Conservation (phyloP, 129 eudicot species). For the Glebionis coronaria region DNA sequence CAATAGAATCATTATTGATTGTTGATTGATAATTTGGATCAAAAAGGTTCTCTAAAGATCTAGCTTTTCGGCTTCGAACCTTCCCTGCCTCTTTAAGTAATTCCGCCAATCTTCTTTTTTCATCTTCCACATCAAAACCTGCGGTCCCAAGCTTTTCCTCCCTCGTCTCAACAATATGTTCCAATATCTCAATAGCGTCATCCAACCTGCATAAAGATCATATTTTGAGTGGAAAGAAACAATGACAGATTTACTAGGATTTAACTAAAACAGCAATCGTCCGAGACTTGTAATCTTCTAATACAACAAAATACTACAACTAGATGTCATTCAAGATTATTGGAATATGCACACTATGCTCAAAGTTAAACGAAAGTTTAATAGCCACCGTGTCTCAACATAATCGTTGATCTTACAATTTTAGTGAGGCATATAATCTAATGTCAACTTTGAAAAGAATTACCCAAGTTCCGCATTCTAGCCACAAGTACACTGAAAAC, state of each 20-base stretch:
- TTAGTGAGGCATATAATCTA: too few species aligned
- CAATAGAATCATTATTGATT: slow-evolving; percentile 18
- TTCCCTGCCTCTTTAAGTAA: slow-evolving; percentile 35
- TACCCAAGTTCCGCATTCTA: too few species aligned
- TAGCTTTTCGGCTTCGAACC: slow-evolving; percentile 28
- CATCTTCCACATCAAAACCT: slow-evolving; percentile 30
- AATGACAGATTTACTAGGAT: not conserved
- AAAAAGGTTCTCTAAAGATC: slow-evolving; percentile 30
- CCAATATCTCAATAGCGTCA: slow-evolving; percentile 39
- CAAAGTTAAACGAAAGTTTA: not conserved
- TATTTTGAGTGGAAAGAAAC: slow-evolving; percentile 1
- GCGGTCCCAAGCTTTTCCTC: slow-evolving; percentile 40
- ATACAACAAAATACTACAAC: not conserved
- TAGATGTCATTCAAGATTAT: slow-evolving; percentile 1
- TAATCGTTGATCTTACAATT: too few species aligned
- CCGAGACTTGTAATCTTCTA: not conserved
- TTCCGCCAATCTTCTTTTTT: slow-evolving; percentile 31
- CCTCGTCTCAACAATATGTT: slow-evolving; percentile 34
- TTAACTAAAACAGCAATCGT: not conserved
- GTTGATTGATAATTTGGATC: slow-evolving; percentile 22
- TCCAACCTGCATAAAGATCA: slow-evolving; percentile 33
- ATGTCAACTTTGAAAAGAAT: too few species aligned
- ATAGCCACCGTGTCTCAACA: not conserved
- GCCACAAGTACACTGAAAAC: too few species aligned
- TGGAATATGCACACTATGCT: not conserved